Evolutionary conservation across 2,329 filamentous ascomycete genomes (phyloP), one percentile per base, ranked within the genome.

Genomic region (Sclerotinia borealis): DNA sequence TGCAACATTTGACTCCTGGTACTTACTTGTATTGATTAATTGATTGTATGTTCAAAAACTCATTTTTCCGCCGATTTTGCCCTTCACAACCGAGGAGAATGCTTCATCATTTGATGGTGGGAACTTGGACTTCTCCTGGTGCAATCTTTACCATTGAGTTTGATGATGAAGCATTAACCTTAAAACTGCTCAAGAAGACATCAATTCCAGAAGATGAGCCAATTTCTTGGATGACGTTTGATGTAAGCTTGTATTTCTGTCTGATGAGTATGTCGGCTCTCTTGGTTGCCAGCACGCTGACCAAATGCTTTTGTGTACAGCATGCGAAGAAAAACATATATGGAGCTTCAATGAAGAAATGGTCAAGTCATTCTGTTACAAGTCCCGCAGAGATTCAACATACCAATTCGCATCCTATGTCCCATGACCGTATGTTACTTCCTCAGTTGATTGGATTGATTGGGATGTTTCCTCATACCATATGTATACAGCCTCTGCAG

Each of bases 211-310:
- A 89, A 59, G 89, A 93, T 68, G 91, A 96, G 77, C 90, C 92
- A 9, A 95, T 96, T 69, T 96, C 91, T 65, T 96, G 92, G 92
- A 93, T 96, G 89, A 88, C 91, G 19, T 93, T 96, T 72, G 89
- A 91, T 75, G 90, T 92, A 79, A 78, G 88, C 72, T 19, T n/a
- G 25, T 13, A 45, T 43, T 36, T 8, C 45, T 41, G 48, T 63
- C 51, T 67, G 56, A 65, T 70, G 71, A 55, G 72, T 31, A 8
- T 15, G 29, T 5, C 5, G 15, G 8, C 43, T 19, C 29, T 36
- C 31, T 22, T 29, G 13, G 15, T 34, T 45, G 39, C 10, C n/a
- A 45, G 29, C 29, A 25, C 8, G 54, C 39, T 58, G 13, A 58
- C n/a, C 4, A 13, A 19, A 13, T 25, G 58, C 4, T 6, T 39